Evolutionary conservation across 108 stramenopile genomes (phyloP).

Genomic region (Cyclostephanos tholiformis): DNA sequence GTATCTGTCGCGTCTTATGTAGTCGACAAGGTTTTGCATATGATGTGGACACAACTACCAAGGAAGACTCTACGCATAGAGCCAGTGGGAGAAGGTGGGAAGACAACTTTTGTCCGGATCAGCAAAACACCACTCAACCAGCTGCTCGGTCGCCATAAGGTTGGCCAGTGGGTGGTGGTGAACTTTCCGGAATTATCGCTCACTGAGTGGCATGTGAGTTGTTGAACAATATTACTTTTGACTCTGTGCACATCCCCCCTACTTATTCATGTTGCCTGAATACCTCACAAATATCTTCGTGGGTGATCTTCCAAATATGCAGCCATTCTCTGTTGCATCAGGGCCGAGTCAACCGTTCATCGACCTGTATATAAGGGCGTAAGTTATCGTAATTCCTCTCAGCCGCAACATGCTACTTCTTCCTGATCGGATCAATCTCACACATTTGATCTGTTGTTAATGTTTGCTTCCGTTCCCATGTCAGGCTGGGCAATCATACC

Average conservation of each 20-base stretch:
- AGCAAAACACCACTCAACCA: constrained; percentile 3
- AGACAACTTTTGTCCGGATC: constrained; percentile 29
- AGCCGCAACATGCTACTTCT: background rate
- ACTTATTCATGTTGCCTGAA: constrained; percentile 15
- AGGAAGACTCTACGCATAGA: constrained; percentile 12
- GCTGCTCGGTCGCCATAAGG: background rate
- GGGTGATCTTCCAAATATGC: background rate
- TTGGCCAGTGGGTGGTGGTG: background rate
- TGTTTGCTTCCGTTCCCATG: background rate
- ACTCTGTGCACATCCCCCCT: background rate
- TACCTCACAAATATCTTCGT: background rate
- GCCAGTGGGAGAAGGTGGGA: constrained; percentile 15
- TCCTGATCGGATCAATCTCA: background rate
- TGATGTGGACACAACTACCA: constrained; percentile 24
- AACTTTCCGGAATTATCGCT: background rate
- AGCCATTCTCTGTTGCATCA: constrained; percentile 4
- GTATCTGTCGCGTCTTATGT: constrained; percentile 15
- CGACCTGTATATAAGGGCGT: constrained; percentile 9
- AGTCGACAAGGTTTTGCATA: constrained; percentile 23
- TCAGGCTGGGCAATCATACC: constrained; percentile 28
- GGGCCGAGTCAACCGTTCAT: background rate
- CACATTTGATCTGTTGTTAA: background rate
- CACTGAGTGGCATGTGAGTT: constrained; percentile 8
- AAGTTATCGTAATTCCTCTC: constrained; percentile 7
- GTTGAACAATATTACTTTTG: background rate